Percentiles rank a stretch among this genome's conserved stretches.
Conservation (phyloP, 2,329 filamentous ascomycete genomes). For the Alternaria gansuensis region DNA sequence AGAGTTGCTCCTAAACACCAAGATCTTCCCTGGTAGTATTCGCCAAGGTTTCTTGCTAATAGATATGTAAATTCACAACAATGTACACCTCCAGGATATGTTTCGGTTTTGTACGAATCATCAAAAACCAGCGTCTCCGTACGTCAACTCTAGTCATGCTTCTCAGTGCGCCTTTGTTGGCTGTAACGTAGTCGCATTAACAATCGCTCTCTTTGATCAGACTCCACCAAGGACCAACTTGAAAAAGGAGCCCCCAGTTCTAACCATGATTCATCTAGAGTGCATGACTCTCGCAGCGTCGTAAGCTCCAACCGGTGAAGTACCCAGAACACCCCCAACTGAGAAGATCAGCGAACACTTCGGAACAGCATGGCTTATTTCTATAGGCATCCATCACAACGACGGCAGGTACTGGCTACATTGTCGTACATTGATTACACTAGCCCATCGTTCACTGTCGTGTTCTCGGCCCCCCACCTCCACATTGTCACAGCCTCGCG, state of each 20-base stretch:
- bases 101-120: background rate
- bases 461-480: constrained; percentile 23
- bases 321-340: constrained; percentile 4
- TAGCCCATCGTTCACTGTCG: constrained; percentile 9
- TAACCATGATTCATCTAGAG: constrained; percentile 7
- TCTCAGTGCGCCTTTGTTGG: constrained; percentile 3
- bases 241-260: constrained; percentile 2
- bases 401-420: constrained; percentile 16
- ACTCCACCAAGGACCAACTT: background rate
- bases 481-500: constrained; percentile 26
- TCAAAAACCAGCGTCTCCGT: background rate
- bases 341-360: constrained; percentile 2
- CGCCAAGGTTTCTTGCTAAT: no score
- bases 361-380: constrained; percentile 3
- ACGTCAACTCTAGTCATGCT: background rate
- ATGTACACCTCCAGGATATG: background rate
- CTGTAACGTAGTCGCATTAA: constrained; percentile 2
- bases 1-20: no score
- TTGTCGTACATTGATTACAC: constrained; percentile 6
- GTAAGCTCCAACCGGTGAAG: constrained; percentile 10
- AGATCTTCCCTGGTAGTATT: no score
- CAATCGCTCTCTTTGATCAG: constrained; percentile 1
- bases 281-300: constrained; percentile 19
- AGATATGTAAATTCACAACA: background rate
- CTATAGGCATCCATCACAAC: constrained; percentile 18